Conservation (phyloP, 2,329 filamentous ascomycete genomes). For the Coniochaeta prunicola region DNA sequence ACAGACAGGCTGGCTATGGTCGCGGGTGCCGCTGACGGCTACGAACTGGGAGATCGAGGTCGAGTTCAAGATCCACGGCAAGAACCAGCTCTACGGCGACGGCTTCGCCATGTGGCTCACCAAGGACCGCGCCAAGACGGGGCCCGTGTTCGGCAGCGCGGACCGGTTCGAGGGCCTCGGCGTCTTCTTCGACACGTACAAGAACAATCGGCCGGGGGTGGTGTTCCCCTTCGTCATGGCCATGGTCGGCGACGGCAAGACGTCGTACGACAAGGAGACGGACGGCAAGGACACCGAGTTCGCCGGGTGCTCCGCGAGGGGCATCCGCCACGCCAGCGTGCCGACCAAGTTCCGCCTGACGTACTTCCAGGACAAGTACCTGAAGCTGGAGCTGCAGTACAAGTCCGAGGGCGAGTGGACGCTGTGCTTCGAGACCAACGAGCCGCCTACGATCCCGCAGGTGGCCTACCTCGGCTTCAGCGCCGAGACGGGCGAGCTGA, state of each 20-base stretch:
- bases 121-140: conserved; percentile 74
- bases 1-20: conserved; percentile 89
- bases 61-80: conserved; percentile 89
- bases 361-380: conserved; percentile 92
- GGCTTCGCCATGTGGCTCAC: conserved; percentile 98
- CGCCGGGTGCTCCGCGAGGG: conserved; percentile 89
- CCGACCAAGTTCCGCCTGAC: conserved; percentile 84
- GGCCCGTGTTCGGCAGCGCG: conserved; percentile 78
- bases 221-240: conserved; percentile 98
- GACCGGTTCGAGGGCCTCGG: conserved; percentile 92
- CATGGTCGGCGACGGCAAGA: conserved; percentile 91
- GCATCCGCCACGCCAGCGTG: conserved; percentile 70
- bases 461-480: conserved; percentile 70
- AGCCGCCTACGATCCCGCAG: conserved; percentile 69
- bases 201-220: conserved; percentile 94
- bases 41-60: conserved; percentile 99
- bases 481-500: conserved; percentile 90
- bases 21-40: conserved; percentile 85
- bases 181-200: conserved; percentile 97
- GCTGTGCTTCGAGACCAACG: conserved; percentile 72
- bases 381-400: conserved; percentile 90
- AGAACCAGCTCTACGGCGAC: conserved; percentile 86
- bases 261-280: conserved; percentile 82
- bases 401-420: conserved; percentile 85
- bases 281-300: conserved; percentile 92